Conservation (phyloP, 2,329 filamentous ascomycete genomes). For the Amauroascus niger region DNA sequence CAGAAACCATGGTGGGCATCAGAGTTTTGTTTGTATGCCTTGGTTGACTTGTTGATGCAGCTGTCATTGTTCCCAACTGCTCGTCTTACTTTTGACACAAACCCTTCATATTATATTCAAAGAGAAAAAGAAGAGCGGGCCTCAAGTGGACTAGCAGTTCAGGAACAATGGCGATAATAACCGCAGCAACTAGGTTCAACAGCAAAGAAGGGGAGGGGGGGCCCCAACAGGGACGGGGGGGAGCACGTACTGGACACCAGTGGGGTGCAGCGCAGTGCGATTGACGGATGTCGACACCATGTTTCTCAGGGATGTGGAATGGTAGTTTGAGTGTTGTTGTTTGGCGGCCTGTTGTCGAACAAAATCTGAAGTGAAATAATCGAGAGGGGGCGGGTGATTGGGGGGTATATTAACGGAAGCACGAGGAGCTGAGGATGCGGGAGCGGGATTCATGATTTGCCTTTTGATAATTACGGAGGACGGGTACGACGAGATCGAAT, state of each 20-base stretch:
- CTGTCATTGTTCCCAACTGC: not conserved
- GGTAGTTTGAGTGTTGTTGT: slow-evolving; percentile 50
- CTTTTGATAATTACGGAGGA: slow-evolving; percentile 2
- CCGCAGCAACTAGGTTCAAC: slow-evolving; percentile 15
- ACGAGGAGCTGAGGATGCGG: slow-evolving; percentile 11
- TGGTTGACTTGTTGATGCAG: not conserved
- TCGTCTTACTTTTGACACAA: not conserved
- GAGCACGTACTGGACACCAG: slow-evolving; percentile 71
- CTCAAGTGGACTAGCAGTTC: not conserved
- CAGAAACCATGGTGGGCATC: slow-evolving; percentile 6
- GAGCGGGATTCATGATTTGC: slow-evolving; percentile 8
- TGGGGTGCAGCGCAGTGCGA: slow-evolving; percentile 84
- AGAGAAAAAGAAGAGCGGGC: not conserved
- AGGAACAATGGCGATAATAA: slow-evolving; percentile 6
- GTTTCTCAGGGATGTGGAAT: slow-evolving; percentile 46
- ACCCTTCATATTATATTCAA: slow-evolving; percentile 1
- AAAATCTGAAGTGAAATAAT: slow-evolving; percentile 41
- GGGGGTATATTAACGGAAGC: slow-evolving; percentile 38
- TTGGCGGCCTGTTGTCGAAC: slow-evolving; percentile 49
- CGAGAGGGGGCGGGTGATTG: slow-evolving; percentile 23
- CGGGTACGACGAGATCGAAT: slow-evolving; percentile 9
- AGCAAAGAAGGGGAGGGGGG: slow-evolving; percentile 14
- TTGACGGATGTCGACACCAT: slow-evolving; percentile 58
- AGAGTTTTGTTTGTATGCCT: not conserved
- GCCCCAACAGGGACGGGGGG: slow-evolving; percentile 16